These are phyloP conservation scores for Colletotrichum ledebouriae DNA, from an alignment of 2,329 filamentous ascomycete genomes.

Conservation along the genomic window DNA sequence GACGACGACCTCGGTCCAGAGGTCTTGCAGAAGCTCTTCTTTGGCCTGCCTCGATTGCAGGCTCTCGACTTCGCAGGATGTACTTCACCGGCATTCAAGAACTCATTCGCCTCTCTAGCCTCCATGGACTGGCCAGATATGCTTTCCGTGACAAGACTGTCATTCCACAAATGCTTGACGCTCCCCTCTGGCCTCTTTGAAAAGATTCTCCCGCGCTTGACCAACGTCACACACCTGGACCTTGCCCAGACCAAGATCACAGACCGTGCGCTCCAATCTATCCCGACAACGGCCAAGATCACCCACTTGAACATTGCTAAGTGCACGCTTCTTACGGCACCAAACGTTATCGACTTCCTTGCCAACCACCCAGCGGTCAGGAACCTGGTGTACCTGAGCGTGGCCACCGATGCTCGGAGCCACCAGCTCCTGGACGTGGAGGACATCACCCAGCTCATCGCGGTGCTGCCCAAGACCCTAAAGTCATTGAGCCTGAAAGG, in stretches of 20 bases:
- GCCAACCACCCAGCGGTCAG: slow-evolving; percentile 77
- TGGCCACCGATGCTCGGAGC: slow-evolving; percentile 78
- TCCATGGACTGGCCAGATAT: slow-evolving; percentile 64
- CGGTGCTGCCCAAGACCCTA: slow-evolving; percentile 74
- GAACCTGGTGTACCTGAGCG: slow-evolving; percentile 78
- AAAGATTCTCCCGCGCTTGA: slow-evolving; percentile 77
- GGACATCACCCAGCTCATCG: slow-evolving; percentile 75
- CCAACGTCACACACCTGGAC: slow-evolving; percentile 80
- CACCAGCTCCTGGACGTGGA: slow-evolving; percentile 77
- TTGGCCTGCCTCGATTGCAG: slow-evolving; percentile 72
- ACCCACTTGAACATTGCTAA: slow-evolving; percentile 85
- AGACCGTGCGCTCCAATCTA: slow-evolving; percentile 76
- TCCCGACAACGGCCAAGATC: slow-evolving; percentile 78
- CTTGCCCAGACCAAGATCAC: slow-evolving; percentile 84
- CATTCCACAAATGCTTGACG: slow-evolving; percentile 83
- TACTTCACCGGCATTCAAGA: slow-evolving; percentile 76
- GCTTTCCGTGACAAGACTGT: slow-evolving; percentile 75
- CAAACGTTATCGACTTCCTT: slow-evolving; percentile 78
- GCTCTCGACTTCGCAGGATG: slow-evolving; percentile 85
- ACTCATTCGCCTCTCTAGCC: slow-evolving; percentile 70
- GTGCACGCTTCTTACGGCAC: slow-evolving; percentile 77
- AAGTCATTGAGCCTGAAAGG: slow-evolving; percentile 83
- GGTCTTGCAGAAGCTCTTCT: slow-evolving; percentile 79
- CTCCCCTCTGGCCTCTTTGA: slow-evolving; percentile 77
- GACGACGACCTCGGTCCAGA: slow-evolving; percentile 79